These are phyloP conservation scores for Setaria viridis DNA, from an alignment of 202 grass and related monocot genomes.

Conservation along the genomic window DNA sequence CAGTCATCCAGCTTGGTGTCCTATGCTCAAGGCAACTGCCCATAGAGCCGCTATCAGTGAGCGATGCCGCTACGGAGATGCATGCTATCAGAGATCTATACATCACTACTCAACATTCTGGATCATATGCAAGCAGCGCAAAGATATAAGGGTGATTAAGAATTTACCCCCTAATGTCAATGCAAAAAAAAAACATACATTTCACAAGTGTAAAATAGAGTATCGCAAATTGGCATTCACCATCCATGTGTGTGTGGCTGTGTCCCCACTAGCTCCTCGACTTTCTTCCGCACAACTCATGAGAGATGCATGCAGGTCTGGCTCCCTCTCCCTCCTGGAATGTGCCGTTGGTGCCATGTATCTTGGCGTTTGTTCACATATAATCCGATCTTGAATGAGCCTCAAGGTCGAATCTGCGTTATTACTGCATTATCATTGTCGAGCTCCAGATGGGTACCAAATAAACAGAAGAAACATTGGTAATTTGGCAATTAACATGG, in stretches of 20 bases:
- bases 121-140: conserved; percentile 70
- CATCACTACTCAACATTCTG: neutral
- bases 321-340: conserved; percentile 56
- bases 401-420: conserved; percentile 31
- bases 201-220: neutral
- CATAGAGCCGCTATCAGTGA: conserved; percentile 16
- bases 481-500: neutral
- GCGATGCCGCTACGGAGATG: conserved; percentile 33
- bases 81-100: conserved; percentile 42
- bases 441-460: conserved; percentile 22
- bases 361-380: conserved; percentile 53
- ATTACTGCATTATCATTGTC: conserved; percentile 41
- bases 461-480: neutral
- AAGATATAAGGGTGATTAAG: neutral
- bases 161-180: neutral
- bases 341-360: conserved; percentile 56
- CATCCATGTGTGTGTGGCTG: neutral
- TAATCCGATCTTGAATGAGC: conserved; percentile 42
- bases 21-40: conserved; percentile 43
- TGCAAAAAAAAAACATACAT: neutral
- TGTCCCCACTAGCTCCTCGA: neutral
- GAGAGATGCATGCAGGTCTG: conserved; percentile 45
- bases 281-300: neutral
- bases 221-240: neutral
- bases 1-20: conserved; percentile 38